Evolutionary conservation across 169 alveolate genomes (phyloP).

Genomic region (Plasmodium reichenowi): DNA sequence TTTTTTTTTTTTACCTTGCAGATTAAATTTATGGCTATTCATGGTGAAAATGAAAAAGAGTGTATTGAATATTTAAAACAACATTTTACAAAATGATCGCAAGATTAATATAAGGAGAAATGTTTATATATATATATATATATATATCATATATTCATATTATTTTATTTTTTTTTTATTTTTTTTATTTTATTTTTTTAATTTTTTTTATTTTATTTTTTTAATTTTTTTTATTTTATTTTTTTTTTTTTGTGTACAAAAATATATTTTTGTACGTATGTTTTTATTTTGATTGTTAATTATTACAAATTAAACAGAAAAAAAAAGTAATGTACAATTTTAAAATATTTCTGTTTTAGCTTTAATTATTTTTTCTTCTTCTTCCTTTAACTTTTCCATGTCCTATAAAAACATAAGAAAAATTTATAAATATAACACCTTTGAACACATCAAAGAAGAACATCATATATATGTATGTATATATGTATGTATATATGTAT

Average conservation of each 20-base stretch:
- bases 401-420: conserved; percentile 22
- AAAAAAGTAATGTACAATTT: conserved; percentile 2
- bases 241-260: conserved; percentile 3
- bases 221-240: background rate
- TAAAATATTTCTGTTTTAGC: conserved; percentile 64
- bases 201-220: background rate
- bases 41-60: conserved; percentile 64
- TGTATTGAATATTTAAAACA: conserved; percentile 68
- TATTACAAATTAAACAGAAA: background rate
- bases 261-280: background rate
- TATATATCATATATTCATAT: background rate
- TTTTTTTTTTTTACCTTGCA: conserved; percentile 5
- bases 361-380: conserved; percentile 60
- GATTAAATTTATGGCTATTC: conserved; percentile 63
- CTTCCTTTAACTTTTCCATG: conserved; percentile 66
- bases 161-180: background rate
- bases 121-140: background rate
- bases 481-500: too few relatives aligned
- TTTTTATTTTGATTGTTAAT: background rate
- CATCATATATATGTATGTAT: too few relatives aligned
- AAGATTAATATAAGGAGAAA: background rate
- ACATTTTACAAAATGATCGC: conserved; percentile 21
- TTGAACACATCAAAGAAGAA: too few relatives aligned
- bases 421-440: background rate
- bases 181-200: background rate